Evolutionary conservation across 2,329 filamentous ascomycete genomes (phyloP).

Genomic region (Aspergillus alliaceus): DNA sequence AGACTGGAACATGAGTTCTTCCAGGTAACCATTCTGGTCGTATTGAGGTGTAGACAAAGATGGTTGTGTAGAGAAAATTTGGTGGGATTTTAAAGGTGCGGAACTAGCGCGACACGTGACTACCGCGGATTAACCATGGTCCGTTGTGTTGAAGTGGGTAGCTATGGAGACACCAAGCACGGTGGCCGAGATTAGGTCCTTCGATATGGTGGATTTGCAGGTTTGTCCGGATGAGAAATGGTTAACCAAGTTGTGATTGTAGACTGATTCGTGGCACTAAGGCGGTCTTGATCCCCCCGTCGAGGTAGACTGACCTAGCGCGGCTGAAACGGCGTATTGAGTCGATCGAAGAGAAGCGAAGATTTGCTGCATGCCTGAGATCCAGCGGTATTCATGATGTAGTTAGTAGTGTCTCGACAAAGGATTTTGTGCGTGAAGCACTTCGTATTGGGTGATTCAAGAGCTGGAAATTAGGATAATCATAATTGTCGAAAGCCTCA

Average conservation of each 20-base stretch:
- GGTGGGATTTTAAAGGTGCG: constrained; percentile 18
- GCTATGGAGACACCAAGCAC: not conserved
- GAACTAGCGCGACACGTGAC: constrained; percentile 26
- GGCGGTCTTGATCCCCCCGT: not conserved
- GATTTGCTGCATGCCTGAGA: not conserved
- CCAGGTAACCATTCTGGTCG: not conserved
- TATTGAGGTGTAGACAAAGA: not conserved
- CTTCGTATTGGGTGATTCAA: not conserved
- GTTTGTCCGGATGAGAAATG: not conserved
- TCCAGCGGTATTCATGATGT: too few relatives aligned
- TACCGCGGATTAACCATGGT: constrained; percentile 12
- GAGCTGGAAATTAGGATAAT: not conserved
- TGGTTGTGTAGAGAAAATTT: constrained; percentile 12
- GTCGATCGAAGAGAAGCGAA: not conserved
- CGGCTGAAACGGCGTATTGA: not conserved
- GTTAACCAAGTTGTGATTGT: too few relatives aligned
- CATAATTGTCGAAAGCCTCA: constrained; percentile 9
- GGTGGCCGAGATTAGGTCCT: not conserved
- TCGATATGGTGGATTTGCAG: not conserved
- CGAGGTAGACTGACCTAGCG: not conserved
- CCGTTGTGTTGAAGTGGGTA: constrained; percentile 6
- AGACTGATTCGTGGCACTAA: too few relatives aligned
- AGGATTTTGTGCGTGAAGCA: not conserved
- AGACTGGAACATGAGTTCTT: not conserved
- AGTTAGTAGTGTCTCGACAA: not conserved